Conservation (phyloP, 257 asterid genomes). For the Primulina eburnea region DNA sequence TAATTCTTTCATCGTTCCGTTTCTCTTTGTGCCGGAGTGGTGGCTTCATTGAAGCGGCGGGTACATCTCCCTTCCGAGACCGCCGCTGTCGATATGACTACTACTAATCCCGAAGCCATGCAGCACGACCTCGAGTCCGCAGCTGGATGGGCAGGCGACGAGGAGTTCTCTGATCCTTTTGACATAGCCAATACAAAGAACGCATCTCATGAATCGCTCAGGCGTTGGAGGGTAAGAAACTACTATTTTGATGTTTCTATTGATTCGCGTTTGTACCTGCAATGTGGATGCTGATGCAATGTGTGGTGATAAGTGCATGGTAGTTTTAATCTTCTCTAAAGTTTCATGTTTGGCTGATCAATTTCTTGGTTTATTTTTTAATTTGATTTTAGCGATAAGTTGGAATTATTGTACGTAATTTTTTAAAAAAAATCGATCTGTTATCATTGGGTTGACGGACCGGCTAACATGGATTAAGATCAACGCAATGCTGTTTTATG, state of each 20-base stretch:
- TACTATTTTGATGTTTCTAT: no score
- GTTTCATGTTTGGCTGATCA: no score
- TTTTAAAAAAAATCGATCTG: no score
- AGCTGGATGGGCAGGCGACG: conserved; percentile 31
- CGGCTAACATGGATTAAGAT: background rate
- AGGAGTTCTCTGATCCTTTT: conserved; percentile 67
- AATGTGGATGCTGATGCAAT: background rate
- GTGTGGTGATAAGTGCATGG: no score
- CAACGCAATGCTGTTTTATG: no score
- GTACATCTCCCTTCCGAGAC: conserved; percentile 42
- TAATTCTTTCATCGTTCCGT: conserved; percentile 2
- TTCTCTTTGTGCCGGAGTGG: conserved; percentile 31
- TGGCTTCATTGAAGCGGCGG: conserved; percentile 58
- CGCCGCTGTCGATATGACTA: conserved; percentile 28
- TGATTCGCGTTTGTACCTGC: no score
- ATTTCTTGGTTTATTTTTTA: no score
- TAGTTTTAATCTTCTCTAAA: no score
- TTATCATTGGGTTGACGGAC: background rate
- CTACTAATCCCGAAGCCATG: conserved; percentile 16
- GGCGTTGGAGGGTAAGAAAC: conserved; percentile 72
- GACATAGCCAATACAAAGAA: conserved; percentile 75
- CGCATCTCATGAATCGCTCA: conserved; percentile 65
- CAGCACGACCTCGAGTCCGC: conserved; percentile 16
- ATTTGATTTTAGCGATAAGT: no score
- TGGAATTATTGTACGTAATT: no score